phyloP scores from a whole-genome alignment of 2,329 filamentous ascomycete genomes.

The Fusarium marasasianum region DNA sequence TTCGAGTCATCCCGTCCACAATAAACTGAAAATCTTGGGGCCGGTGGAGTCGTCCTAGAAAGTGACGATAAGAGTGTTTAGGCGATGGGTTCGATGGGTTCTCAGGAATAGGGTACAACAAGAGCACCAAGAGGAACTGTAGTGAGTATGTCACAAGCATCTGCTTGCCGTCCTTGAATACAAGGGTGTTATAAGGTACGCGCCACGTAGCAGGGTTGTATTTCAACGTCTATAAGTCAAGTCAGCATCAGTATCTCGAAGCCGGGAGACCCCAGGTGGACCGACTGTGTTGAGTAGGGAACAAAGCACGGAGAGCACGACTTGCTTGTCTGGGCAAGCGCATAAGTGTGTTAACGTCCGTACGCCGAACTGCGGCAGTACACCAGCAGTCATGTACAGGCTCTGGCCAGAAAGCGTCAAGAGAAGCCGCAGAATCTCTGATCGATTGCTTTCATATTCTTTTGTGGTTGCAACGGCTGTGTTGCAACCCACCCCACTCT shows the following conservation, averaged over 20 bases:
- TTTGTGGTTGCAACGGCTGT: slow-evolving; percentile 87
- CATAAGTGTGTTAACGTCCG: slow-evolving; percentile 89
- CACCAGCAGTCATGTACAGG: slow-evolving; percentile 87
- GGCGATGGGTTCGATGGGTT: slow-evolving; percentile 69
- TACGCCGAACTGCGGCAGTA: slow-evolving; percentile 84
- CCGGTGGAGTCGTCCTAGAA: slow-evolving; percentile 87
- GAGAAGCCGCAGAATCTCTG: slow-evolving; percentile 86
- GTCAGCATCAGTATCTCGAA: slow-evolving; percentile 1
- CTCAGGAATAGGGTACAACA: slow-evolving; percentile 90
- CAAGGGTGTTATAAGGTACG: slow-evolving; percentile 91
- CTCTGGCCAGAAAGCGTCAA: slow-evolving; percentile 88
- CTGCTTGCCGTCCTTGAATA: slow-evolving; percentile 91
- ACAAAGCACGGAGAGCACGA: slow-evolving; percentile 88
- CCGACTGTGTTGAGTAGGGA: slow-evolving; percentile 92
- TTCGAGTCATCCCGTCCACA: slow-evolving; percentile 90
- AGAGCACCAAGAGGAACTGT: slow-evolving; percentile 85
- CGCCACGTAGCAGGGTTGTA: slow-evolving; percentile 96
- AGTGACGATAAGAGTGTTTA: slow-evolving; percentile 95
- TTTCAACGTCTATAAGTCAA: slow-evolving; percentile 76
- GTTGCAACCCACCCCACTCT: slow-evolving; percentile 96
- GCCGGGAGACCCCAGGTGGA: neutral
- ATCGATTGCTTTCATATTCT: slow-evolving; percentile 91
- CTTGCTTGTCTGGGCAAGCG: slow-evolving; percentile 87
- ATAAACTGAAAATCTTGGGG: slow-evolving; percentile 98
- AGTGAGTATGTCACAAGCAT: slow-evolving; percentile 91